Evolutionary conservation across 768 basidiomycete genomes (phyloP).

Genomic region (Pluteus cervinus): DNA sequence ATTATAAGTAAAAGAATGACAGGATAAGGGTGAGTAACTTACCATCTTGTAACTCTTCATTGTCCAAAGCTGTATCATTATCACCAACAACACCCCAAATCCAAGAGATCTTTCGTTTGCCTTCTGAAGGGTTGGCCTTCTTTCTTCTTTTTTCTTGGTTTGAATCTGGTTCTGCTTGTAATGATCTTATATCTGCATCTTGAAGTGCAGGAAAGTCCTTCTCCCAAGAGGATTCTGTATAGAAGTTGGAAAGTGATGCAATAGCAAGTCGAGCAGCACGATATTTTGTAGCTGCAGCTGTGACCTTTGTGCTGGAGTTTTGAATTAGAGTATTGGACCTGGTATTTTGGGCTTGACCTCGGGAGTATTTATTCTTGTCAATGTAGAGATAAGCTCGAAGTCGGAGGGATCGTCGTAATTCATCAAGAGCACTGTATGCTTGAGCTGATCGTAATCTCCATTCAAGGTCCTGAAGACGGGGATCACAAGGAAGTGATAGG

Average conservation of each 20-base stretch:
- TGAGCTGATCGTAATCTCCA: constrained; percentile 4
- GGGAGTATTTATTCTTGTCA: constrained; percentile 1
- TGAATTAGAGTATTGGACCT: background rate
- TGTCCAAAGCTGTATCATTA: too few species aligned
- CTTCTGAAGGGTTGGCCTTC: too few species aligned
- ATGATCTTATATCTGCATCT: background rate
- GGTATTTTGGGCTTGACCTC: background rate
- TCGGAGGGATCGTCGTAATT: constrained; percentile 1
- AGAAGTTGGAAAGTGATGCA: background rate
- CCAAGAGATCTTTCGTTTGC: background rate
- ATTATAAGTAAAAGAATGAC: background rate
- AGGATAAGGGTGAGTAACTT: background rate
- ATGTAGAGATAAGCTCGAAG: constrained; percentile 1
- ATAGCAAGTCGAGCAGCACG: background rate
- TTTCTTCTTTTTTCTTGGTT: too few species aligned
- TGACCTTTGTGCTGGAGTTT: background rate
- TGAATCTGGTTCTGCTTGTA: background rate
- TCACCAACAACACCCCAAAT: background rate
- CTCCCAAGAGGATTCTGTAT: background rate
- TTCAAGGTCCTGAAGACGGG: background rate
- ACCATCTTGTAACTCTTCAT: too few species aligned
- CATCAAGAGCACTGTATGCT: background rate
- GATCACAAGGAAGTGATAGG: background rate
- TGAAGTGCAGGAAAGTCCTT: background rate
- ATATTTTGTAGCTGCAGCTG: background rate